phyloP scores from a whole-genome alignment of 768 basidiomycete species.

The Galerina marginata region DNA sequence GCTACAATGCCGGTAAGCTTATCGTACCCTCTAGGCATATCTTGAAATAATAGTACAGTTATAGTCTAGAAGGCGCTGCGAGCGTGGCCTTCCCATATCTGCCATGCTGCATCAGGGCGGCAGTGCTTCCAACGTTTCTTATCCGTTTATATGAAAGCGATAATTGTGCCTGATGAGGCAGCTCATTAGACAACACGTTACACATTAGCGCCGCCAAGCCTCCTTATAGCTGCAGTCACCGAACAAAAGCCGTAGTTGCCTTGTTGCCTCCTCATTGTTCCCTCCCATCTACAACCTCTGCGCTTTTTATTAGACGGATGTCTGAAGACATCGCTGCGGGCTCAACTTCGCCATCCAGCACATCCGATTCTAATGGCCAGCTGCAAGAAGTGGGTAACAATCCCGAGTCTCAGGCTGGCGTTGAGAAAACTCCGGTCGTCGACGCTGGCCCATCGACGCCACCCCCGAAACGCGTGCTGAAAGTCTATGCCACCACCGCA shows the following conservation, averaged over 20 bases:
- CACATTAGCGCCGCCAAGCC: constrained; percentile 21
- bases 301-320: constrained; percentile 11
- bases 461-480: neutral
- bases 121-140: constrained; percentile 21
- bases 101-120: constrained; percentile 30
- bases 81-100: constrained; percentile 13
- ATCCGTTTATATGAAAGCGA: constrained; percentile 10
- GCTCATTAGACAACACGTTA: constrained; percentile 5
- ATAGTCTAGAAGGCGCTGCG: constrained; percentile 15
- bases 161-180: constrained; percentile 24
- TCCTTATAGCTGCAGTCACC: constrained; percentile 17
- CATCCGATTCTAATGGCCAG: neutral
- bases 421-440: neutral
- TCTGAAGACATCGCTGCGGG: constrained; percentile 4
- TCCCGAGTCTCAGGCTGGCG: neutral
- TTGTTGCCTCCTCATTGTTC: constrained; percentile 9
- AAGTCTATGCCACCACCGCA: constrained; percentile 25
- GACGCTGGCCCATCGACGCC: constrained; percentile 10
- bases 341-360: neutral
- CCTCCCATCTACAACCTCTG: constrained; percentile 12
- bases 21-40: neutral
- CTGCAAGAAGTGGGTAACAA: neutral
- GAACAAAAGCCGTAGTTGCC: constrained; percentile 16
- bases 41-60: neutral
- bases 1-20: neutral